phyloP scores from a whole-genome alignment of 2,329 filamentous ascomycete genomes.

The Fusarium sp. region DNA sequence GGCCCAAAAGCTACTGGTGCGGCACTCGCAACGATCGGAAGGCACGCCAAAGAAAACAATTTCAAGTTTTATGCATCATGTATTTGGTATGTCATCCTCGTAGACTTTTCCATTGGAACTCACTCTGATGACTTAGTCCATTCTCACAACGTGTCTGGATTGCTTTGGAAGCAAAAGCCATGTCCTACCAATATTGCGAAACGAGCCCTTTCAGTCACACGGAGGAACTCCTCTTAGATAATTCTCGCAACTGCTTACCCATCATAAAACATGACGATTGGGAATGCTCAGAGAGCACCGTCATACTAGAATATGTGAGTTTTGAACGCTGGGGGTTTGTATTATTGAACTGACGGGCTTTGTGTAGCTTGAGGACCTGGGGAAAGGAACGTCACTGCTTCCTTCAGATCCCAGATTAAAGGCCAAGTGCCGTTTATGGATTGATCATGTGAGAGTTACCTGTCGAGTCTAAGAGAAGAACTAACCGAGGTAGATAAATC shows the following conservation, averaged over 20 bases:
- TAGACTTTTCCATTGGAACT: not conserved
- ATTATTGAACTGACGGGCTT: not conserved
- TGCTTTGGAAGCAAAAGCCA: conserved; percentile 80
- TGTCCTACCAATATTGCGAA: conserved; percentile 88
- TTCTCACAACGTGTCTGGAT: conserved; percentile 94
- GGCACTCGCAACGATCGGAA: conserved; percentile 76
- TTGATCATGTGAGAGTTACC: conserved; percentile 71
- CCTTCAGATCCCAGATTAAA: conserved; percentile 73
- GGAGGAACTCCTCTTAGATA: conserved; percentile 74
- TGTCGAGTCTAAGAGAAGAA: not conserved
- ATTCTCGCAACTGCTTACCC: conserved; percentile 80
- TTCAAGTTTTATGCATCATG: conserved; percentile 85
- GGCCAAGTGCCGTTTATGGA: conserved; percentile 83
- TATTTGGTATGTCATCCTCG: conserved; percentile 74
- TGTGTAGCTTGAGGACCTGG: conserved; percentile 76
- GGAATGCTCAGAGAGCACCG: conserved; percentile 83
- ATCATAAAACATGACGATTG: conserved; percentile 82
- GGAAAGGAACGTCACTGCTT: conserved; percentile 69
- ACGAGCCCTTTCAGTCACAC: conserved; percentile 81
- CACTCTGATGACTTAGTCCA: conserved; percentile 62
- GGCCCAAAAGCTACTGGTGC: conserved; percentile 78
- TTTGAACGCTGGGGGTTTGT: not conserved
- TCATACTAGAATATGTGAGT: conserved; percentile 85
- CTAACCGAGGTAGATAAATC: conserved; percentile 70
- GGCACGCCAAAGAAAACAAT: conserved; percentile 75